phyloP scores from a whole-genome alignment of 2,329 filamentous ascomycete genomes.

The Trichoderma sp. region DNA sequence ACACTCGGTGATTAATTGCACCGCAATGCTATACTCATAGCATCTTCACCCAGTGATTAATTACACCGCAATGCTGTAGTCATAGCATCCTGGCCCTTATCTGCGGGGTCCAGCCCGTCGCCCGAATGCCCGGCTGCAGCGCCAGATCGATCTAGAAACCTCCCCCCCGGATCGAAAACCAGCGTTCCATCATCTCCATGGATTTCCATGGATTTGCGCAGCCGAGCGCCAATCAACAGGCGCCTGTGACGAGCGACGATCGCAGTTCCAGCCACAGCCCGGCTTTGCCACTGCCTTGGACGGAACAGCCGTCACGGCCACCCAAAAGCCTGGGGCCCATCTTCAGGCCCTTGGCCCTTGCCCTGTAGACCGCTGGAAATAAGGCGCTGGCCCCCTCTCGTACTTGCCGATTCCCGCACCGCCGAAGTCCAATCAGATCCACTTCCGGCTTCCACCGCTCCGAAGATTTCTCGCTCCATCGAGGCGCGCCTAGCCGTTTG shows the following conservation, averaged over 20 bases:
- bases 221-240: background rate
- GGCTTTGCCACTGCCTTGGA: constrained; percentile 15
- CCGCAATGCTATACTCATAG: background rate
- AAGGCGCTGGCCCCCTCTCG: background rate
- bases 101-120: background rate
- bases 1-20: background rate
- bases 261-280: background rate
- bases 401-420: constrained; percentile 29
- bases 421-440: constrained; percentile 32
- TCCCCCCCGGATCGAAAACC: constrained; percentile 9
- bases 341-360: too few species aligned
- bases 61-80: background rate
- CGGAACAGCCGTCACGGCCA: constrained; percentile 10
- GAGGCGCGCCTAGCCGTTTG: constrained; percentile 16
- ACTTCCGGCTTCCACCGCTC: constrained; percentile 26
- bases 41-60: background rate
- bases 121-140: background rate
- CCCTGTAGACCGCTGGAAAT: too few species aligned
- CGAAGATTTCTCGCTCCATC: constrained; percentile 37
- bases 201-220: background rate
- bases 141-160: constrained; percentile 20
- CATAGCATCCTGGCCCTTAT: background rate
- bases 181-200: background rate
- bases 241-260: background rate
- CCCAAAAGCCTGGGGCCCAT: background rate